Evolutionary conservation across 1,139 yeast species (phyloP), one percentile per base, ranked within the genome.

Genomic region (Meyerozyma carpophila): DNA sequence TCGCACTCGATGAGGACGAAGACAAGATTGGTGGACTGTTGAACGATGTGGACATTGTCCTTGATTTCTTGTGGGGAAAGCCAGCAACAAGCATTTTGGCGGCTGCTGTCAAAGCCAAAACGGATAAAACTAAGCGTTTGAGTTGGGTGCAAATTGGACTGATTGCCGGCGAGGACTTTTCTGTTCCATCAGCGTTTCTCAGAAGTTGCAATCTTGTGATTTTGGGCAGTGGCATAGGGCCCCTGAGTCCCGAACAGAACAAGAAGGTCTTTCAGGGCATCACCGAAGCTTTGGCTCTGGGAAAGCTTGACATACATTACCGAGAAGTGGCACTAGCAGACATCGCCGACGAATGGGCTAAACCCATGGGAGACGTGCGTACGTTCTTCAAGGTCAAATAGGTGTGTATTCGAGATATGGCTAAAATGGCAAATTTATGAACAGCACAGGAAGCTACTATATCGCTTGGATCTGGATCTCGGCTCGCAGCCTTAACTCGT

Each of bases 191-290:
- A 24, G 46, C 46, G 1, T 20, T 47, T n/a, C 49, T 59, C 28
- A 49, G 63, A 44, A 39, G 51, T n/a, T 42, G 44, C 28, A 59
- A 59, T 44, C 46, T 59, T n/a, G 42, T 40, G 21, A 31, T 59
- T 7, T 43, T 53, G 32, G 63, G 63, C 2, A 56, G 59, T 39
- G 62, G 62, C 1, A 27, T 58, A 29, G 62, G 62, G 1, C 55
- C 61, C 6, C 47, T 53, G 21, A 29, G 44, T 6, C 31, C 34
- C 3, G 39, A 26, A 1, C 42, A 42, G 25, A 43, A 48, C 37
- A 8, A 11, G 1, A 31, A 20, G 8, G 36, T 42, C 3, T 46
- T 52, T 8, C 37, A 39, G 11, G 20, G n/a, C 8, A 27, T 21
- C 14, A 34, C 37, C 13, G 37, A 34, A 18, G 37, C 16, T 13